Evolutionary conservation across 164 flowering plant species (phyloP).

Genomic region (Brasenia schreberi): DNA sequence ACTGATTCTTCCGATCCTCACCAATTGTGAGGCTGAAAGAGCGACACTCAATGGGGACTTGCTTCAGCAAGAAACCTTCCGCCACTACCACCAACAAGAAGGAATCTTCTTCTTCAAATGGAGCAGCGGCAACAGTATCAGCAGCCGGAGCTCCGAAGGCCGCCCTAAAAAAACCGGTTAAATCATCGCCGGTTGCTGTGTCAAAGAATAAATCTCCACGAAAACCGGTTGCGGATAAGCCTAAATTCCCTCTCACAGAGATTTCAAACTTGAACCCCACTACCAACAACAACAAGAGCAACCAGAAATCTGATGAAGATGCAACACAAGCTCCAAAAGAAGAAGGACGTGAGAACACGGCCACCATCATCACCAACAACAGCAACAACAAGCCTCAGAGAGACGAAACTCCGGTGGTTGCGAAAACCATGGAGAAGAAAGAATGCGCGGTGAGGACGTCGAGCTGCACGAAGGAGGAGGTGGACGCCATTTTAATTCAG

Average conservation of each 20-base stretch:
- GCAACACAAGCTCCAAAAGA: neutral
- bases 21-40: too few species aligned
- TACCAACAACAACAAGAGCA: neutral
- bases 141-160: neutral
- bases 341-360: neutral
- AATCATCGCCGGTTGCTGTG: neutral
- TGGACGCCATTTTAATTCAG: constrained; percentile 85
- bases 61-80: neutral
- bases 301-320: neutral
- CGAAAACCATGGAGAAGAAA: neutral
- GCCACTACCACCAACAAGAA: neutral
- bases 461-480: constrained; percentile 85
- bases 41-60: neutral
- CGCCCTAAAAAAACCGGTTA: neutral
- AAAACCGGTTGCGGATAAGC: neutral
- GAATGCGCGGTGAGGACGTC: constrained; percentile 45
- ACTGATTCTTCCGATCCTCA: too few species aligned
- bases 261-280: neutral
- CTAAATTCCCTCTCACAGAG: neutral
- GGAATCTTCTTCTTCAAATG: neutral
- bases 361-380: neutral
- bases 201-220: neutral
- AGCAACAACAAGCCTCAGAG: neutral
- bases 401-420: neutral
- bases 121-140: neutral